These are phyloP conservation scores for Sicyos edulis DNA, from an alignment of 306 rosid species.

Conservation along the genomic window DNA sequence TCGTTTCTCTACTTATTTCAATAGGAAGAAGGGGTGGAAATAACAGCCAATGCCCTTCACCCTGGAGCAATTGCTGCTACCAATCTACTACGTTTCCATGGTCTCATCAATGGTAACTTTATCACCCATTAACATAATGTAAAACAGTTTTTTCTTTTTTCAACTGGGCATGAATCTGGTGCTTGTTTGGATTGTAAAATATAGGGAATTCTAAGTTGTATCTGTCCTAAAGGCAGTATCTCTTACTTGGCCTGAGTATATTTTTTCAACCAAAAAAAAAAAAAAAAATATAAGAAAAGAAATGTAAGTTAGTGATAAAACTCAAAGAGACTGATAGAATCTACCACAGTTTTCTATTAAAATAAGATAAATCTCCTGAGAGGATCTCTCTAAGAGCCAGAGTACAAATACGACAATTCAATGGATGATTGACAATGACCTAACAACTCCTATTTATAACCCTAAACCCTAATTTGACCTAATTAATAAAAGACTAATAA, in stretches of 20 bases:
- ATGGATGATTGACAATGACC: no score
- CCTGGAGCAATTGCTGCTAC: conserved; percentile 62
- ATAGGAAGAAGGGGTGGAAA: conserved; percentile 69
- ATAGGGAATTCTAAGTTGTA: neutral
- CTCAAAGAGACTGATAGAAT: no score
- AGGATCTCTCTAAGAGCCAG: no score
- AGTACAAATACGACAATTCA: no score
- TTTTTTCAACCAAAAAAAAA: neutral
- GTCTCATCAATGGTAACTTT: conserved; percentile 42
- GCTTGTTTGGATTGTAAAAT: neutral
- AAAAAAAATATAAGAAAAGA: no score
- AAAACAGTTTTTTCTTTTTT: neutral
- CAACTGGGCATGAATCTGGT: conserved; percentile 1
- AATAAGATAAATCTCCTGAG: no score
- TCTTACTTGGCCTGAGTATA: conserved; percentile 1
- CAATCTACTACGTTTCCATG: conserved; percentile 49
- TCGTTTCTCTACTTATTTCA: conserved; percentile 19
- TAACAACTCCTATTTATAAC: no score
- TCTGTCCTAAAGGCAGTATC: neutral
- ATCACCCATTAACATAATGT: neutral
- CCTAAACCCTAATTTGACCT: no score
- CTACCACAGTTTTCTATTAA: no score
- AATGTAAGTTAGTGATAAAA: neutral
- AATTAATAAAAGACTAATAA: no score
- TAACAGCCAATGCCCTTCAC: conserved; percentile 68